A percentile compares a stretch with the other conserved stretches of the same genome.
These are phyloP conservation scores for Fusarium papillatum DNA, from an alignment of 2,329 filamentous ascomycete genomes.

Conservation along the genomic window DNA sequence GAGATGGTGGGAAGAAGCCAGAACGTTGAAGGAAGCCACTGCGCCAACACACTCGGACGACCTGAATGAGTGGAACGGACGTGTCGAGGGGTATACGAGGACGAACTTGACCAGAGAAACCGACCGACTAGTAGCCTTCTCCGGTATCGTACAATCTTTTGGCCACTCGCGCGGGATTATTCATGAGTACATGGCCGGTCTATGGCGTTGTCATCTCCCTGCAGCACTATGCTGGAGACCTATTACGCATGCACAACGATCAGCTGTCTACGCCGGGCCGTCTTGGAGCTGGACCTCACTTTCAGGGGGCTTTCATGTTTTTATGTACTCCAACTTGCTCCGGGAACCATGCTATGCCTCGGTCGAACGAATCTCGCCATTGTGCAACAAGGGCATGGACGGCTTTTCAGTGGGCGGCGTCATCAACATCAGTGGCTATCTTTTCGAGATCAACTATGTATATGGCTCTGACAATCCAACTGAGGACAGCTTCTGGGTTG, in stretches of 20 bases:
- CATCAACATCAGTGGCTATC: not conserved
- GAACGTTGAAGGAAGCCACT: not conserved
- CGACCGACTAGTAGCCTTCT: not conserved
- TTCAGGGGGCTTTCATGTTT: not conserved
- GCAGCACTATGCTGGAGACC: not conserved
- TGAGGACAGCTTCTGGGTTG: not conserved
- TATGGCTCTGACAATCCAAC: not conserved
- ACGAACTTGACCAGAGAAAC: not conserved
- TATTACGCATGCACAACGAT: not conserved
- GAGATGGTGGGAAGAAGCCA: not conserved
- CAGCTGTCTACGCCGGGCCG: not conserved
- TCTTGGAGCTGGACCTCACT: slow-evolving; percentile 5
- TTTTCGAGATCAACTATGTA: not conserved
- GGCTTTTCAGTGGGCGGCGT: not conserved
- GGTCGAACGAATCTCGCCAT: not conserved
- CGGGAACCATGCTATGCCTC: not conserved
- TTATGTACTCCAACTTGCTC: not conserved
- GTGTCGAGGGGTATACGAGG: not conserved
- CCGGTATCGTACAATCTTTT: not conserved
- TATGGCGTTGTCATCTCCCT: not conserved
- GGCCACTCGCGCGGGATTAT: not conserved
- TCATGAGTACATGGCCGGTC: not conserved
- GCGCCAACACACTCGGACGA: not conserved
- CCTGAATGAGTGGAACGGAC: not conserved
- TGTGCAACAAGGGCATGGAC: not conserved